These are phyloP conservation scores for Naganishia friedmannii DNA, from an alignment of 768 basidiomycete genomes.

Conservation along the genomic window DNA sequence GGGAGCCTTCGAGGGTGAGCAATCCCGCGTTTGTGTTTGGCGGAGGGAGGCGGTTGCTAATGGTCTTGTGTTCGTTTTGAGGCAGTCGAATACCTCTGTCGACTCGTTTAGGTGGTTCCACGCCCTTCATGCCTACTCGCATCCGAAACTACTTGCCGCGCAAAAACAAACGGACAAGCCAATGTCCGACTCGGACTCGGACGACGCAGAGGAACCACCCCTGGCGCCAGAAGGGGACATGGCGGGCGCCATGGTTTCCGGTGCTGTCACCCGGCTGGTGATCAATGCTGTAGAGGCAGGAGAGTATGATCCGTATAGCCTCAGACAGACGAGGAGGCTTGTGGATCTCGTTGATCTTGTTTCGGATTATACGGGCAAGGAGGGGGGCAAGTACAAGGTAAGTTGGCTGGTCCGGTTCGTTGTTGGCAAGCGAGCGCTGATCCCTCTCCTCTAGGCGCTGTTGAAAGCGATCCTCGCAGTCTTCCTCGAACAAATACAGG, in stretches of 20 bases:
- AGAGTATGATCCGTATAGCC: constrained; percentile 76
- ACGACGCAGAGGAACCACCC: constrained; percentile 58
- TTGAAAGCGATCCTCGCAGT: constrained; percentile 59
- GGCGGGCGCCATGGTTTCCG: constrained; percentile 81
- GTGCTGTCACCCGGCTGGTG: constrained; percentile 71
- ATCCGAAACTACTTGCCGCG: constrained; percentile 49
- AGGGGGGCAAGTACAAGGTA: constrained; percentile 54
- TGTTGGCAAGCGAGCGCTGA: constrained; percentile 6
- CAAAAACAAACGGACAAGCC: neutral
- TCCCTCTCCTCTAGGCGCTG: constrained; percentile 54
- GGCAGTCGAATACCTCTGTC: constrained; percentile 52
- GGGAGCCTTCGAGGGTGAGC: constrained; percentile 79
- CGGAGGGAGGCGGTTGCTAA: neutral
- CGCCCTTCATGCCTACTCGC: constrained; percentile 73
- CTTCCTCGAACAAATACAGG: constrained; percentile 57
- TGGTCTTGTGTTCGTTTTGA: neutral
- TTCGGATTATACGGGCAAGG: constrained; percentile 67
- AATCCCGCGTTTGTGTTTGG: neutral
- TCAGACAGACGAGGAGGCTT: constrained; percentile 60
- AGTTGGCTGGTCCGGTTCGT: constrained; percentile 36
- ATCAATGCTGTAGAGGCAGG: constrained; percentile 74
- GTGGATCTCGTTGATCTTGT: constrained; percentile 77
- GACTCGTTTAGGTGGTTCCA: constrained; percentile 83
- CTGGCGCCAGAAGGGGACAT: constrained; percentile 81
- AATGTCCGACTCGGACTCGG: constrained; percentile 39